phyloP scores from a whole-genome alignment of 1,284 basidiomycete genomes.

The Bjerkandera adusta region DNA sequence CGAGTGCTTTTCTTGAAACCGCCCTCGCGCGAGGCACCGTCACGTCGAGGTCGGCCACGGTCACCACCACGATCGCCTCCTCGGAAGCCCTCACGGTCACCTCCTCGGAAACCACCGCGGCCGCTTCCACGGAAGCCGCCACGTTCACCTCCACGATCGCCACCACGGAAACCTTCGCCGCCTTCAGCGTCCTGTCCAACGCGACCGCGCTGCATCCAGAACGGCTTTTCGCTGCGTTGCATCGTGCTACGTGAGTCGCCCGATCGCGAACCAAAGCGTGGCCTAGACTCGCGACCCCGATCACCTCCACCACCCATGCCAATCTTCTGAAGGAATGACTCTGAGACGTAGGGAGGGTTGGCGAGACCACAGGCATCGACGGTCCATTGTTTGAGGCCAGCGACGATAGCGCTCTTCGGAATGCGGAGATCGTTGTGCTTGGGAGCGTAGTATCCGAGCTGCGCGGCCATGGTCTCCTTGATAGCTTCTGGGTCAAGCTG shows the following conservation, averaged over 20 bases:
- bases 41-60: too few species aligned
- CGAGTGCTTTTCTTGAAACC: neutral
- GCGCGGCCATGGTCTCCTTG: constrained; percentile 64
- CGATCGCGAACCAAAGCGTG: too few species aligned
- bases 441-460: constrained; percentile 77
- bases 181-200: too few species aligned
- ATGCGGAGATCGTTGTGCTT: constrained; percentile 52
- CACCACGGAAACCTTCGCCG: too few species aligned
- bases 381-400: constrained; percentile 70
- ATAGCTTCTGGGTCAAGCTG: constrained; percentile 55
- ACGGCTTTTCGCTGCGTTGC: too few species aligned
- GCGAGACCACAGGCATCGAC: constrained; percentile 48
- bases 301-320: constrained; percentile 25
- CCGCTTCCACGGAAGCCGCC: too few species aligned
- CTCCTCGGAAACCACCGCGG: too few species aligned
- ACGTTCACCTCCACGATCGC: too few species aligned
- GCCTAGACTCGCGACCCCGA: neutral
- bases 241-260: too few species aligned
- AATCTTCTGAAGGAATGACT: constrained; percentile 41
- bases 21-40: neutral
- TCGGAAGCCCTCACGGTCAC: too few species aligned
- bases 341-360: constrained; percentile 48
- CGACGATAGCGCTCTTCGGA: constrained; percentile 46
- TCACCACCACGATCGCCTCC: too few species aligned
- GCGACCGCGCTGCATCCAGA: too few species aligned